phyloP scores from a whole-genome alignment of 495 filamentous ascomycete genomes.

The Oidiodendron maius region DNA sequence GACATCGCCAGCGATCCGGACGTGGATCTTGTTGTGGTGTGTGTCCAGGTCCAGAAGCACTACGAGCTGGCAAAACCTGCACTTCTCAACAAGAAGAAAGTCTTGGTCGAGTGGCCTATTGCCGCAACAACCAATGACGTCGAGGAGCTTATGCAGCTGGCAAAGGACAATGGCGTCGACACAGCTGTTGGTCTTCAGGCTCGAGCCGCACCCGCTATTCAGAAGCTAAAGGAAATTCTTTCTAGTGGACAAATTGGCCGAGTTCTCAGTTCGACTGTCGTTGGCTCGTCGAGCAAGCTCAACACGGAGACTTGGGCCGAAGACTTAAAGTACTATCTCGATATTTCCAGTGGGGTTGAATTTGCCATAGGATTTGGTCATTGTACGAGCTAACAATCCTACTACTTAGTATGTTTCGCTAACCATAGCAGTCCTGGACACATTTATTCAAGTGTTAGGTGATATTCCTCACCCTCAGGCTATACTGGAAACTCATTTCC shows the following conservation, averaged over 20 bases:
- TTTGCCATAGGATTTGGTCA: constrained; percentile 28
- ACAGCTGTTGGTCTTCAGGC: constrained; percentile 27
- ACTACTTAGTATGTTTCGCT: not conserved
- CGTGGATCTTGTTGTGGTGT: constrained; percentile 46
- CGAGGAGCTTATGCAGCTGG: constrained; percentile 28
- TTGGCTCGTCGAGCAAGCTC: not conserved
- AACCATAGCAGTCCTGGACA: constrained; percentile 21
- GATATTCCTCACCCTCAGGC: constrained; percentile 26
- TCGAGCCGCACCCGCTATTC: constrained; percentile 11
- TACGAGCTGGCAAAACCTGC: constrained; percentile 39
- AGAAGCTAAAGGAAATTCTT: constrained; percentile 22
- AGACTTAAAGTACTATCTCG: constrained; percentile 21
- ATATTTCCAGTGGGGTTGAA: constrained; percentile 24
- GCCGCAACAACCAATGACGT: constrained; percentile 16
- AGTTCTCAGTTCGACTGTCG: constrained; percentile 19
- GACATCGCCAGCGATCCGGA: constrained; percentile 44
- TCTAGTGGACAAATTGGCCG: constrained; percentile 20
- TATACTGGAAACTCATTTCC: constrained; percentile 28
- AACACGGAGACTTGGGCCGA: constrained; percentile 15
- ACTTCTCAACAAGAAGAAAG: constrained; percentile 48
- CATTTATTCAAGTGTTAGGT: constrained; percentile 31
- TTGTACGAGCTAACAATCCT: constrained; percentile 23
- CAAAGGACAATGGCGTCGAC: constrained; percentile 25
- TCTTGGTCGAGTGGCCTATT: constrained; percentile 50
- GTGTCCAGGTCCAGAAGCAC: constrained; percentile 38